These are phyloP conservation scores for Myrmaecium sp. DNA, from an alignment of 2,329 filamentous ascomycete species.

Conservation along the genomic window DNA sequence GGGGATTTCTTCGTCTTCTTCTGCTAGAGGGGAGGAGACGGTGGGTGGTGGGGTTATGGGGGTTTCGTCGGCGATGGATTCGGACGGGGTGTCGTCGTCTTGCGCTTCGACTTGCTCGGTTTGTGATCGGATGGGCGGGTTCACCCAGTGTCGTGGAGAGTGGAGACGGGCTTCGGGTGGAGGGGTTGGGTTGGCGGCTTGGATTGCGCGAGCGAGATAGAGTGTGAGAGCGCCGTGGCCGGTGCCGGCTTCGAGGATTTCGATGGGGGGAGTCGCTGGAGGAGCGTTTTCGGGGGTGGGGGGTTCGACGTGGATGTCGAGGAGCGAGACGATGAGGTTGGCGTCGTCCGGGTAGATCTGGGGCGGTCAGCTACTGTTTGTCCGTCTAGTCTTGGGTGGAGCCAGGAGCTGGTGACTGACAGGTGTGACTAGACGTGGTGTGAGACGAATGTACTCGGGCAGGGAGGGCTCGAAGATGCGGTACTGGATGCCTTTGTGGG, in stretches of 20 bases:
- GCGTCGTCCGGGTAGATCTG: conserved; percentile 63
- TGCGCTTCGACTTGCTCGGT: conserved; percentile 6
- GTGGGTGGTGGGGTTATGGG: background rate
- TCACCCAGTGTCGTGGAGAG: conserved; percentile 18
- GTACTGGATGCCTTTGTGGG: conserved; percentile 34
- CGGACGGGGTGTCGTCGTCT: conserved; percentile 2
- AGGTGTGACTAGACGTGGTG: conserved; percentile 57
- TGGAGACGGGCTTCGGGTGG: conserved; percentile 19
- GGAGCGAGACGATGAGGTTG: conserved; percentile 54
- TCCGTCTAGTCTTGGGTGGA: no score
- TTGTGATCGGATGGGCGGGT: conserved; percentile 32
- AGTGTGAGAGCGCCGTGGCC: conserved; percentile 70
- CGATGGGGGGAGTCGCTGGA: conserved; percentile 30
- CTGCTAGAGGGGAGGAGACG: background rate
- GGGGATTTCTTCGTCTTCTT: conserved; percentile 3
- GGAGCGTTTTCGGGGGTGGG: conserved; percentile 12
- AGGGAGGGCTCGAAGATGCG: conserved; percentile 49
- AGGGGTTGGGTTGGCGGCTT: conserved; percentile 48
- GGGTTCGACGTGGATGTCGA: conserved; percentile 50
- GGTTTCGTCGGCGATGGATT: conserved; percentile 10
- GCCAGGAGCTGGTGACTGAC: conserved; percentile 25
- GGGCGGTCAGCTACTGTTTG: conserved; percentile 3
- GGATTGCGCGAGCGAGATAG: conserved; percentile 57
- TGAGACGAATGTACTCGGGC: conserved; percentile 54
- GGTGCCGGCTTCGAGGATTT: conserved; percentile 72